A percentile compares a stretch with the other conserved stretches of the same genome.
Evolutionary conservation across 2,329 filamentous ascomycete species (phyloP).

Genomic region (Colletotrichum sp.): DNA sequence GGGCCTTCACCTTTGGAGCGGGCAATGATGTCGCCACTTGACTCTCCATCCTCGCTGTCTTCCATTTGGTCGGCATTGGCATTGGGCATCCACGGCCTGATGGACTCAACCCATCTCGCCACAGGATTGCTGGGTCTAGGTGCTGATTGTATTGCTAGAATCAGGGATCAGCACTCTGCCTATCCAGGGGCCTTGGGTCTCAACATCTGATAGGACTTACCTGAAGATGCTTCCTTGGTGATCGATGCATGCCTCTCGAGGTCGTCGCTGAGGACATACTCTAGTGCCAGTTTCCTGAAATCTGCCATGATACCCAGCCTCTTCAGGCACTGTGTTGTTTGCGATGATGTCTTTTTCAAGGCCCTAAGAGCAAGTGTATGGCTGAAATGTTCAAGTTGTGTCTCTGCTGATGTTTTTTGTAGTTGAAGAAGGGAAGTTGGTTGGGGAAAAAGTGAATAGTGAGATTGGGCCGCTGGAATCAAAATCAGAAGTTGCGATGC

Average conservation of each 20-base stretch:
- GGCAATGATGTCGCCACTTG: constrained; percentile 56
- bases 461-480: background rate
- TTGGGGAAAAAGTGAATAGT: background rate
- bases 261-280: constrained; percentile 59
- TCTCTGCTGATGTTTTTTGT: background rate
- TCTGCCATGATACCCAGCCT: constrained; percentile 46
- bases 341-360: background rate
- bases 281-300: constrained; percentile 57
- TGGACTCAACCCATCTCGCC: constrained; percentile 60
- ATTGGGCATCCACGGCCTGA: constrained; percentile 59
- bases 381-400: background rate
- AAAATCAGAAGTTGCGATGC: background rate
- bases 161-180: constrained; percentile 14
- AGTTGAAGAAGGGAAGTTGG: background rate
- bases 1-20: constrained; percentile 52
- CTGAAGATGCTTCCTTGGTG: constrained; percentile 50
- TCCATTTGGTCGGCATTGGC: constrained; percentile 37
- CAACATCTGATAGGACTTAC: constrained; percentile 27
- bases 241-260: constrained; percentile 43
- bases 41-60: constrained; percentile 44
- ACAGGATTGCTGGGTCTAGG: constrained; percentile 49
- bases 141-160: constrained; percentile 49
- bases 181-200: background rate
- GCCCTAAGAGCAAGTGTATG: background rate
- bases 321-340: background rate